Evolutionary conservation across 192 early-diverging fungal genomes (phyloP), one percentile per base, ranked within the genome.

Genomic region (Rhizoclosmatium globosum): DNA sequence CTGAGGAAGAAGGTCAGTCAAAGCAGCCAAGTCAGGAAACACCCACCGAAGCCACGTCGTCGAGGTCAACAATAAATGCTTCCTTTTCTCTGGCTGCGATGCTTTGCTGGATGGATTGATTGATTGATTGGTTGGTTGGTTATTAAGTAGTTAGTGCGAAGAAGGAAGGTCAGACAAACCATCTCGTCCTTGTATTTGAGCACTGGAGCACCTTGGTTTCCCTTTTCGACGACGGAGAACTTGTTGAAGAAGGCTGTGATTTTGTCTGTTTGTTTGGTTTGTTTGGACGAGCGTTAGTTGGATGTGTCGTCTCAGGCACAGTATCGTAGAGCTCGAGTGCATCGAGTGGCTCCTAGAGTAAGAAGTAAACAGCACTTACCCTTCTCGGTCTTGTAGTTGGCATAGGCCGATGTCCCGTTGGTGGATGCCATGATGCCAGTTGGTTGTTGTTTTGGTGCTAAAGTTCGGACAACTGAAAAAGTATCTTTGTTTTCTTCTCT

Each of bases 361-460:
- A 31, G 31, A 31, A 31, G 31, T 31, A 31, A 31, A 31, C 31
- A 31, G 43, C 11, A 2, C 9, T 53, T 67, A 88, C 87, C 87
- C 76, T 79, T 82, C 77, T 88, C 85, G 9, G 70, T 62, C 50
- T 71, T 31, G 78, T 88, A 88, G 82, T 88, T 85, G 21, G 50
- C 71, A 19, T 64, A 76, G 11, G 80, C 73, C 42, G 62, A 17
- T 45, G 82, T 41, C 19, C 15, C 31, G 9, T n/a, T 58, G 21
- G 59, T 45, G 19, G 59, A 15, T 11, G 70, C 48, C 47, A 57
- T 71, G 46, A 23, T 64, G 9, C 17, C 17, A 0, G 50, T 7
- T 13, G 50, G 50, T 13, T 17, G 6, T 53, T 53, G 6, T 53
- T 53, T 53, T 53, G 50, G 50, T 53, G 50, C 50, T 53, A 7